Conservation (phyloP, 2,329 filamentous ascomycete species). For the Aureobasidium zeae region DNA sequence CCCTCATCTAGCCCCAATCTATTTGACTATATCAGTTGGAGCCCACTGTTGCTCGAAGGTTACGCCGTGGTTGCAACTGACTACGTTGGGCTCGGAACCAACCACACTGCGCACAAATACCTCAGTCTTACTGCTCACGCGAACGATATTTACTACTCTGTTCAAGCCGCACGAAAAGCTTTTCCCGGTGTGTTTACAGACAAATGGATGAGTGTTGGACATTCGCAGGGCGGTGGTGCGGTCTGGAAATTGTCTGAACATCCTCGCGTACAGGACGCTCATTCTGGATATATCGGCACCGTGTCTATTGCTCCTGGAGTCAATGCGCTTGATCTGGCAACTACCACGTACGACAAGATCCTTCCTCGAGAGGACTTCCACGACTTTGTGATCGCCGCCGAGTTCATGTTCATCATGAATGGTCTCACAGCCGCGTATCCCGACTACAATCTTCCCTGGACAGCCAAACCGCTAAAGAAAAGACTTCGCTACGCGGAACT, state of each 20-base stretch:
- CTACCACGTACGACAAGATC: neutral
- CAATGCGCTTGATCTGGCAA: neutral
- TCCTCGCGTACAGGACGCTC: neutral
- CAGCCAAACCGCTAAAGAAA: neutral
- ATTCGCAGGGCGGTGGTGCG: constrained; percentile 1
- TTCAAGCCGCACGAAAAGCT: neutral
- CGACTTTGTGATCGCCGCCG: neutral
- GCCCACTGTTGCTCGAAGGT: neutral
- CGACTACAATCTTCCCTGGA: neutral
- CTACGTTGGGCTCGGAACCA: neutral
- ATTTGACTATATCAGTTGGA: too few relatives aligned
- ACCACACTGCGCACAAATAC: neutral
- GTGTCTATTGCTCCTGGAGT: constrained; percentile 1
- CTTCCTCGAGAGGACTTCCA: neutral
- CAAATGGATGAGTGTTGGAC: constrained; percentile 1
- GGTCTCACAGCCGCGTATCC: neutral
- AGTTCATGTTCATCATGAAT: neutral
- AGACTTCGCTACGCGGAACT: neutral
- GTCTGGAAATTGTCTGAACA: constrained; percentile 1
- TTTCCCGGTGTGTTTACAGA: neutral
- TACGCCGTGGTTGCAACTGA: neutral
- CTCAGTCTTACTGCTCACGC: neutral
- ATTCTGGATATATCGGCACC: neutral
- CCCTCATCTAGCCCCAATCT: neutral
- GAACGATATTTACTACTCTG: neutral